Evolutionary conservation across 2,329 filamentous ascomycete species (phyloP), one percentile per base, ranked within the genome.

Genomic region (Teratosphaeria zuluensis): DNA sequence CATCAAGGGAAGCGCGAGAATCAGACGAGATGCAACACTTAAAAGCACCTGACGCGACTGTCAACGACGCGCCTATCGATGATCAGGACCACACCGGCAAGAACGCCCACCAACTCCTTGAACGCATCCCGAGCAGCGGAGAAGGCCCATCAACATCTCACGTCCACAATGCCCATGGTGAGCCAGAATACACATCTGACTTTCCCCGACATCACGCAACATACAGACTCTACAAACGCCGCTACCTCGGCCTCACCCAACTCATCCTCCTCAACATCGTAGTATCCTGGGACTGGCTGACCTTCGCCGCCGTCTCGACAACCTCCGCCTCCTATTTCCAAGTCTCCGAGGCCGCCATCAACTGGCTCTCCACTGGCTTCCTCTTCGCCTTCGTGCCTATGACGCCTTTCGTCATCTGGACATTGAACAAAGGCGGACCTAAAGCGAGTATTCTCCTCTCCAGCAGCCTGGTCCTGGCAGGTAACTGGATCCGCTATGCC

Each of bases 221-320:
- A 1, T 77, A 74, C 62, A 73, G 71, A 30, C 81, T 88, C 24
- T 97, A 97, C 72, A 92, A 88, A 75, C 83, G 90, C 69, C 83
- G 94, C 52, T 99, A 90, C 85, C 89, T 96, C 72, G 94, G 94
- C 0, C 78, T 99, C 56, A 76, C 83, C 24, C 89, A 96, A 74
- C 76, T 97, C 69, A 87, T 91, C 6, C 75, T 97, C 68, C 78
- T 97, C 75, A 99, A 97, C 72, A 87, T 96, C 58, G 84, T 97
- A 61, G 87, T 96, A 51, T 95, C 89, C 69, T 97, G 92, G 92
- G 90, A 95, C 82, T 97, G 92, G 92, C 83, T 97, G 66, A 94
- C 91, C 6, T 96, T 91, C 73, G 88, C 92, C 1, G 88, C 92
- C 48, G 86, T 96, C 33, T 90, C 90, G 1, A 82, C 82, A 35